Conservation (phyloP, 1,284 basidiomycete genomes). For the Ceratobasidium sp. region DNA sequence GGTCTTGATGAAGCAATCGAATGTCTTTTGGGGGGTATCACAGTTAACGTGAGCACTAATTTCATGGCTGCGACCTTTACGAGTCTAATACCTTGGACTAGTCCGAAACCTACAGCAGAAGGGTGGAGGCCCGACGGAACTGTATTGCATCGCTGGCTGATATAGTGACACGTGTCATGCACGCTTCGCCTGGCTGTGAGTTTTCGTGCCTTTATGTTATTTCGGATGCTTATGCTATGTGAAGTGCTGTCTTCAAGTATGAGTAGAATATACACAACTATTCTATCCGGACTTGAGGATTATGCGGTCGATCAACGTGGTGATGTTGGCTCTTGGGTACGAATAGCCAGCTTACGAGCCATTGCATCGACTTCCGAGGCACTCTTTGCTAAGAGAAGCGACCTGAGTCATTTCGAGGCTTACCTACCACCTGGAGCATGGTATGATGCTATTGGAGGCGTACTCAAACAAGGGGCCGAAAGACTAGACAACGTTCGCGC, state of each 20-base stretch:
- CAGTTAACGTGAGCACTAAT: constrained; percentile 64
- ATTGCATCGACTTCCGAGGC: constrained; percentile 56
- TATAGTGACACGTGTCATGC: constrained; percentile 59
- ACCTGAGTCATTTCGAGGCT: constrained; percentile 57
- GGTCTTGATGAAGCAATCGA: constrained; percentile 67
- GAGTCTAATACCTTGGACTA: not conserved
- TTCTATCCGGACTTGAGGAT: constrained; percentile 80
- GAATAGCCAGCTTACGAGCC: constrained; percentile 79
- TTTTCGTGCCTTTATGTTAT: constrained; percentile 63
- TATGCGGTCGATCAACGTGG: constrained; percentile 95
- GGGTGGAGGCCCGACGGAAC: constrained; percentile 77
- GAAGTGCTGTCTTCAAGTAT: constrained; percentile 17
- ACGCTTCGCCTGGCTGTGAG: constrained; percentile 60
- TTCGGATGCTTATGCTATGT: constrained; percentile 12
- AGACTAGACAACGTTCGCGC: constrained; percentile 90
- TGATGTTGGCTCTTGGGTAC: constrained; percentile 97
- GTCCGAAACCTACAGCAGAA: constrained; percentile 48
- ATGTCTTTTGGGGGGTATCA: constrained; percentile 72
- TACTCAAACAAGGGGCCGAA: constrained; percentile 91
- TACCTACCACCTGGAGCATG: constrained; percentile 74
- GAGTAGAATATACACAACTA: constrained; percentile 48
- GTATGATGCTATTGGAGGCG: constrained; percentile 70
- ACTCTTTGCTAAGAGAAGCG: constrained; percentile 46
- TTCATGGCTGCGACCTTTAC: not conserved
- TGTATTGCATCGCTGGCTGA: constrained; percentile 75